Conservation (phyloP, 2,329 filamentous ascomycete species). For the Ceratocystis eucalypticola region DNA sequence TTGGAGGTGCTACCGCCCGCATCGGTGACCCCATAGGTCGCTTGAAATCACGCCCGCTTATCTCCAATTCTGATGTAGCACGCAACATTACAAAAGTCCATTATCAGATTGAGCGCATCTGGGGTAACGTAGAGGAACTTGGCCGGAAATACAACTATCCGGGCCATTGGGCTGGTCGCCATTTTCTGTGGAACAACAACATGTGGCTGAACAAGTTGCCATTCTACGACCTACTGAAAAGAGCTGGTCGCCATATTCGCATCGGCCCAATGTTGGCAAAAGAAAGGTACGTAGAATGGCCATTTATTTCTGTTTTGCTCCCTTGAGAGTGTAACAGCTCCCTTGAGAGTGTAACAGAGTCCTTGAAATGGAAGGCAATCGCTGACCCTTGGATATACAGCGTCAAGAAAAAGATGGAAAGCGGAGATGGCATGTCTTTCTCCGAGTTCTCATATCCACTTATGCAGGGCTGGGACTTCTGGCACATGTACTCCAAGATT, state of each 20-base stretch:
- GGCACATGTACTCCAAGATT: slow-evolving; percentile 58
- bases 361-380: background rate
- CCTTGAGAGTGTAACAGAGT: background rate
- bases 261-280: slow-evolving; percentile 77
- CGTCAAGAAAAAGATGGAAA: slow-evolving; percentile 71
- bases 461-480: slow-evolving; percentile 94
- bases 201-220: slow-evolving; percentile 63
- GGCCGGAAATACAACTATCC: slow-evolving; percentile 52
- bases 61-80: slow-evolving; percentile 38
- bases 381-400: slow-evolving; percentile 24
- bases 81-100: slow-evolving; percentile 56
- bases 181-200: slow-evolving; percentile 65
- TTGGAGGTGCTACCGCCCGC: slow-evolving; percentile 63
- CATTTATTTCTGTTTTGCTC: background rate
- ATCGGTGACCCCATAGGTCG: slow-evolving; percentile 69
- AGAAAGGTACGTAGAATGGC: slow-evolving; percentile 54
- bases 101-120: slow-evolving; percentile 57
- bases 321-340: background rate
- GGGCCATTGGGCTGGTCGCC: slow-evolving; percentile 50
- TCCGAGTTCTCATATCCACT: slow-evolving; percentile 88
- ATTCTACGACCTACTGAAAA: slow-evolving; percentile 60
- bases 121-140: slow-evolving; percentile 56
- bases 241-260: slow-evolving; percentile 59
- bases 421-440: slow-evolving; percentile 84
- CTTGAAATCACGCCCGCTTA: slow-evolving; percentile 43